These are phyloP conservation scores for Apiotrichum sp. DNA, from an alignment of 1,284 basidiomycete species.

Conservation along the genomic window DNA sequence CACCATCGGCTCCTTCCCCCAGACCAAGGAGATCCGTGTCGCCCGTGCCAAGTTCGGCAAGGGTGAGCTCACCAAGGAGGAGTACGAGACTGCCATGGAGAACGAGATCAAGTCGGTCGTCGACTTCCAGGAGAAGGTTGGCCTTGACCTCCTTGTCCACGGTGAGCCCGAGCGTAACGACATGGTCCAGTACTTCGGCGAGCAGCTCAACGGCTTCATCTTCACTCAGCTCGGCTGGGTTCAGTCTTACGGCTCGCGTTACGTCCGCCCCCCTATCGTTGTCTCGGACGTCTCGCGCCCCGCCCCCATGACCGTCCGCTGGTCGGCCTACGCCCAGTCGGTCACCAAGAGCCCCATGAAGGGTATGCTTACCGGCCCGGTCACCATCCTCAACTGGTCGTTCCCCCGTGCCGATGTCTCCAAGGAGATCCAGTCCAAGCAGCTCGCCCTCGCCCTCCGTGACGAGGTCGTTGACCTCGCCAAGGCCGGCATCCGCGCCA, in stretches of 20 bases:
- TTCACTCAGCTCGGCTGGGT: conserved; percentile 90
- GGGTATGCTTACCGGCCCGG: conserved; percentile 96
- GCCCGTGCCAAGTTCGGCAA: conserved; percentile 94
- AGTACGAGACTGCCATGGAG: conserved; percentile 99
- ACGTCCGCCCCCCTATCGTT: conserved; percentile 97
- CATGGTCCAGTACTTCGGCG: conserved; percentile 99
- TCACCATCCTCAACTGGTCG: conserved; percentile 99
- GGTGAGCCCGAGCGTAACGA: conserved; percentile 99
- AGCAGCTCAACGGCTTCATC: conserved; percentile 90
- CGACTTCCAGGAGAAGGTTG: conserved; percentile 92
- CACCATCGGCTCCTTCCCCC: conserved; percentile 98
- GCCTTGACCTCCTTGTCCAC: conserved; percentile 96
- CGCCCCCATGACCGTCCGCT: conserved; percentile 89
- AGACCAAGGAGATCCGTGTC: conserved; percentile 98
- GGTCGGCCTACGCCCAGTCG: conserved; percentile 96
- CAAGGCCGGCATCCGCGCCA: conserved; percentile 92
- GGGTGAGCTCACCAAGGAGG: conserved; percentile 74
- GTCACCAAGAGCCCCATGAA: conserved; percentile 94
- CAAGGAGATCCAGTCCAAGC: conserved; percentile 95
- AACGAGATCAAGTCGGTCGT: conserved; percentile 94
- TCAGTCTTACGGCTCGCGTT: conserved; percentile 80
- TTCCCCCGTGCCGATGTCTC: conserved; percentile 99
- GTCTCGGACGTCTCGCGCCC: conserved; percentile 97
- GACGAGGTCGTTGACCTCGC: conserved; percentile 98
- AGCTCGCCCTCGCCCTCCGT: conserved; percentile 95